Evolutionary conservation across 225 moss, liverwort and hornwort species (phyloP).

Genomic region (Marchantia paleacea): DNA sequence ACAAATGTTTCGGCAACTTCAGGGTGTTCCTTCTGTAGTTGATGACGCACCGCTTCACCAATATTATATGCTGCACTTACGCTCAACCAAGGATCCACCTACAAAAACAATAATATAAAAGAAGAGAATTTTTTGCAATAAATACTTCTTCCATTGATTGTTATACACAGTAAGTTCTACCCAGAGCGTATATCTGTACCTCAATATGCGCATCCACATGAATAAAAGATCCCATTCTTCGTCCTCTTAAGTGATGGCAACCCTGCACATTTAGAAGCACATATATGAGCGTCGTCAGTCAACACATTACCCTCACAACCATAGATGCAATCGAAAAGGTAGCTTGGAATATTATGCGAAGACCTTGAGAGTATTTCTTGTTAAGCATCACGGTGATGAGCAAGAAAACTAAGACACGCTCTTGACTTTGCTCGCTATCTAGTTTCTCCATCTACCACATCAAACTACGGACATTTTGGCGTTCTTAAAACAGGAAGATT

Average conservation of each 20-base stretch:
- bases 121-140: no score
- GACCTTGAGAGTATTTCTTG: neutral
- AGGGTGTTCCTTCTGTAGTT: conserved; percentile 62
- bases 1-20: conserved; percentile 92
- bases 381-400: neutral
- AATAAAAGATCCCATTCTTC: conserved; percentile 87
- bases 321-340: neutral
- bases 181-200: conserved; percentile 37
- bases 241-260: conserved; percentile 85
- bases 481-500: neutral
- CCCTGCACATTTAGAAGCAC: conserved; percentile 49
- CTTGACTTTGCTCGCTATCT: neutral
- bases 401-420: neutral
- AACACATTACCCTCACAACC: neutral
- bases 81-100: conserved; percentile 98
- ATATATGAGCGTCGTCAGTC: neutral
- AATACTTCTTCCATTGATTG: neutral
- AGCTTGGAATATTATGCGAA: neutral
- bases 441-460: neutral
- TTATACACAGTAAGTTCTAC: no score
- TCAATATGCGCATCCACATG: conserved; percentile 94
- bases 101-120: conserved; percentile 13
- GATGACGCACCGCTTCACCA: conserved; percentile 78
- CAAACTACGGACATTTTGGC: neutral
- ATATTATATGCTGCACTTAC: conserved; percentile 97